Evolutionary conservation across 2,329 filamentous ascomycete genomes (phyloP).

Genomic region (Periconia macrospinosa): DNA sequence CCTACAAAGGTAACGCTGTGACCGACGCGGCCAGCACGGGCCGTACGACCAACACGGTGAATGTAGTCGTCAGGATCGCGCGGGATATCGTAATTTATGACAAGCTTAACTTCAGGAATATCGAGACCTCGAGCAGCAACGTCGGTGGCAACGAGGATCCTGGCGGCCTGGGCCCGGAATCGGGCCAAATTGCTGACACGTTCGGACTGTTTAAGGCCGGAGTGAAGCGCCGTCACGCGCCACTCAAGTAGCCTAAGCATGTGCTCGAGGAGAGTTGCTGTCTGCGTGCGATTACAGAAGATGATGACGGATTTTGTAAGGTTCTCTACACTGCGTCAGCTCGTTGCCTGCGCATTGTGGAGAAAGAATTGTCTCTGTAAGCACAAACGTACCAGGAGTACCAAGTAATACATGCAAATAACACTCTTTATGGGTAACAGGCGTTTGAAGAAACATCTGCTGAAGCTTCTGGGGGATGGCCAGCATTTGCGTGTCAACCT

Average conservation of each 20-base stretch:
- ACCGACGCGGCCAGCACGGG: constrained; percentile 82
- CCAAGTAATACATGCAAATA: constrained; percentile 88
- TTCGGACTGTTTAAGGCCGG: constrained; percentile 79
- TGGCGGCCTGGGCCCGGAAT: constrained; percentile 85
- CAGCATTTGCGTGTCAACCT: constrained; percentile 72
- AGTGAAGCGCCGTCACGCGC: constrained; percentile 89
- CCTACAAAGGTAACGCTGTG: constrained; percentile 87
- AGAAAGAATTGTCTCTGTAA: not conserved
- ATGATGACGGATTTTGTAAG: constrained; percentile 78
- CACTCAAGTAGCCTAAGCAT: constrained; percentile 83
- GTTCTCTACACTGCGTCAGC: constrained; percentile 59
- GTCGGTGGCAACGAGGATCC: constrained; percentile 91
- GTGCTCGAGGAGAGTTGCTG: constrained; percentile 87
- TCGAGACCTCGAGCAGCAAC: constrained; percentile 93
- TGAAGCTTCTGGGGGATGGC: constrained; percentile 79
- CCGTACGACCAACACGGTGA: constrained; percentile 92
- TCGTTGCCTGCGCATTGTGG: not conserved
- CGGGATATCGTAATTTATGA: constrained; percentile 94
- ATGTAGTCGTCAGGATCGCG: constrained; percentile 98
- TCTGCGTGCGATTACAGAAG: constrained; percentile 90
- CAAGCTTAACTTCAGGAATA: constrained; percentile 86
- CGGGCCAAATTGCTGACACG: constrained; percentile 84
- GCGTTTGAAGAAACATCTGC: constrained; percentile 85
- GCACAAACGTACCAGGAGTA: constrained; percentile 50
- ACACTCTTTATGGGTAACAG: constrained; percentile 90